Base-by-base conservation (phyloP, 2,329 filamentous ascomycete species). In the Trichophyton verrucosum region DNA sequence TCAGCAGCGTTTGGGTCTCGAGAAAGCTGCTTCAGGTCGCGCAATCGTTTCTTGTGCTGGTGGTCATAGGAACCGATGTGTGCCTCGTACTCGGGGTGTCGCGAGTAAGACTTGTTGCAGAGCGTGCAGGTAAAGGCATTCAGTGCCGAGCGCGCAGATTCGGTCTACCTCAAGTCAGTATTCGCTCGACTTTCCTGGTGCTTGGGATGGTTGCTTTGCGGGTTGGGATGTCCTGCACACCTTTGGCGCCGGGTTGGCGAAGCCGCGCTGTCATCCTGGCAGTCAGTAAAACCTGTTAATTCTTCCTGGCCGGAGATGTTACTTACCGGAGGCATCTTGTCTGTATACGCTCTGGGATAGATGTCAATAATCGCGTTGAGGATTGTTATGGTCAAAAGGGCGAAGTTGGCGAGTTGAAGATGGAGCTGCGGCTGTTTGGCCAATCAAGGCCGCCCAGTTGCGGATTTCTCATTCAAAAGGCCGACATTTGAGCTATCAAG, bases 61-160 rank as follows among this genome's bases (percentile, higher is more conserved):
- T 99, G 94, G 71, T 97, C 94, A 74, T 97, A 97, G 68, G 88
- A 94, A 65, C 86, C 86, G 61, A 96, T 88, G 73, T 99, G 94
- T 6, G 91, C 87, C 74, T 97, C 92, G 73, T 95, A 96, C 73
- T 97, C 92, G 71, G 95, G 92, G 81, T 95, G 92, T 61, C 94
- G 90, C 1, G 86, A 85, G 76, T 97, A 99, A 68, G 91, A 92
- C 76, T 97, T 97, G 65, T 87, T 85, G 78, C 94, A 97, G 60
- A 97, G 83, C 46, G 86, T 83, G 78, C 84, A 95, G 76, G 88
- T 91, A 76, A 95, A 94, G 38, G 88, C 85, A 69, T 86, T 87
- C 57, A 89, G 80, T 15, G 89, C 88, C 68, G 89, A 87, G 64
- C 88, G 86, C 7, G 89, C 89, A 60, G 77, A 81, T 64, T 83